Conservation (phyloP, 495 filamentous ascomycete species). For the Hypoxylon intermedium region DNA sequence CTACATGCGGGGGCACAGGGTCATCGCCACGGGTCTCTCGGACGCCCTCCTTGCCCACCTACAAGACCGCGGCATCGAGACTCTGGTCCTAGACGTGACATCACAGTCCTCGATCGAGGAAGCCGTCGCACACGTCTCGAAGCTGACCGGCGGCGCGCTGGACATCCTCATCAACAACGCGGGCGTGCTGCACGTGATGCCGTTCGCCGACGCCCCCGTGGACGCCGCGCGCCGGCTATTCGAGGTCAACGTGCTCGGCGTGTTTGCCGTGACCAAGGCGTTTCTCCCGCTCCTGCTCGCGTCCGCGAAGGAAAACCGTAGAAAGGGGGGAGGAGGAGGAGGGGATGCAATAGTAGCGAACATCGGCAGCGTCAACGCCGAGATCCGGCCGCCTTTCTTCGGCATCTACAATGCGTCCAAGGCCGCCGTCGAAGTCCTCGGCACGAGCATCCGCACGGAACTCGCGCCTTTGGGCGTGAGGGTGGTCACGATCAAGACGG, state of each 20-base stretch:
- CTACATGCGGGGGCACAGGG: slow-evolving; percentile 54
- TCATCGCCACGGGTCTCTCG: slow-evolving; percentile 63
- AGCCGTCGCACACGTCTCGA: slow-evolving; percentile 37
- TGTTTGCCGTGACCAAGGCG: slow-evolving; percentile 58
- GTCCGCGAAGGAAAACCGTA: slow-evolving; percentile 19
- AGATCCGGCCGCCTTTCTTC: slow-evolving; percentile 45
- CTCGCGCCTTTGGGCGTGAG: slow-evolving; percentile 59
- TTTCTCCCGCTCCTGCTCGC: slow-evolving; percentile 60
- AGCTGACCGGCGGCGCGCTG: slow-evolving; percentile 46
- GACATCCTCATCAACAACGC: slow-evolving; percentile 66
- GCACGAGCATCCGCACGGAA: slow-evolving; percentile 58
- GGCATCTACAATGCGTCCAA: slow-evolving; percentile 63
- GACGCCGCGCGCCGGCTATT: slow-evolving; percentile 54
- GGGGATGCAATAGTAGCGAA: slow-evolving; percentile 56
- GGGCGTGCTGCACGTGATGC: slow-evolving; percentile 51
- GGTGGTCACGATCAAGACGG: slow-evolving; percentile 45
- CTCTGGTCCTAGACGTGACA: slow-evolving; percentile 57
- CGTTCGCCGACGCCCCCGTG: slow-evolving; percentile 57
- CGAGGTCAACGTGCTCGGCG: slow-evolving; percentile 63
- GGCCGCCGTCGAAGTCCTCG: slow-evolving; percentile 55
- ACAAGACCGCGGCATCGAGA: slow-evolving; percentile 49
- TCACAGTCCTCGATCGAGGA: slow-evolving; percentile 45
- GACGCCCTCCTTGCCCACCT: slow-evolving; percentile 48
- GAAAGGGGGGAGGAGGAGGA: slow-evolving; percentile 14
- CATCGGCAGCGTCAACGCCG: slow-evolving; percentile 54